phyloP scores from a whole-genome alignment of 2,329 filamentous ascomycete genomes.

The Cercospora sp. region DNA sequence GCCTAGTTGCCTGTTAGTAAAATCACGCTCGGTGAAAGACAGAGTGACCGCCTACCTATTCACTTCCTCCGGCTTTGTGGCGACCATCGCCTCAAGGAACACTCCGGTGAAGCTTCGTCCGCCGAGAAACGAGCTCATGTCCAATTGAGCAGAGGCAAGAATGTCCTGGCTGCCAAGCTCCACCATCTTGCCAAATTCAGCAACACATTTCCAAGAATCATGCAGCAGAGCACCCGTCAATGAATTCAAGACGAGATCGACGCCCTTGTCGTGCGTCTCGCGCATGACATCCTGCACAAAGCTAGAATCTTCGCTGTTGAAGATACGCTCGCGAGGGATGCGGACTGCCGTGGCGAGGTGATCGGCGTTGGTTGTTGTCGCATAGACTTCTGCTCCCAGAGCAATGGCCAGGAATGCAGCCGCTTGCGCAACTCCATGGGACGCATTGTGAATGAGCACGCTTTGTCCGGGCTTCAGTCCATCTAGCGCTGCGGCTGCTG shows the following conservation, averaged over 20 bases:
- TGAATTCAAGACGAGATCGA: neutral
- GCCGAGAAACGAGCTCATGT: neutral
- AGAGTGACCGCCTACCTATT: neutral
- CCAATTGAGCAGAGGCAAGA: neutral
- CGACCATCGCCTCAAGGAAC: neutral
- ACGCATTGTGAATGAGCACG: neutral
- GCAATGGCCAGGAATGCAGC: neutral
- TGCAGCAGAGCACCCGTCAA: neutral
- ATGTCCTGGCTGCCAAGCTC: neutral
- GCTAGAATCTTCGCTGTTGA: constrained; percentile 30
- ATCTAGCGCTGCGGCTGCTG: neutral
- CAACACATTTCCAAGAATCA: neutral
- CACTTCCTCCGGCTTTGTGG: neutral
- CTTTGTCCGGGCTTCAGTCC: neutral
- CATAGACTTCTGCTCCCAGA: constrained; percentile 32
- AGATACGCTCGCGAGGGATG: constrained; percentile 35
- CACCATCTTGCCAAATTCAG: neutral
- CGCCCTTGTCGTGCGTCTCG: neutral
- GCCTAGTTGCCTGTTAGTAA: neutral
- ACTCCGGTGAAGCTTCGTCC: neutral
- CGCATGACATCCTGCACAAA: neutral
- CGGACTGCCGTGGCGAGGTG: constrained; percentile 27
- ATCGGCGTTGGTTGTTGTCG: constrained; percentile 32
- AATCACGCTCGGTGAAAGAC: neutral
- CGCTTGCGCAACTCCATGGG: neutral